Evolutionary conservation across 2,329 filamentous ascomycete species (phyloP).

Genomic region (Pestalotiopsis sp.): DNA sequence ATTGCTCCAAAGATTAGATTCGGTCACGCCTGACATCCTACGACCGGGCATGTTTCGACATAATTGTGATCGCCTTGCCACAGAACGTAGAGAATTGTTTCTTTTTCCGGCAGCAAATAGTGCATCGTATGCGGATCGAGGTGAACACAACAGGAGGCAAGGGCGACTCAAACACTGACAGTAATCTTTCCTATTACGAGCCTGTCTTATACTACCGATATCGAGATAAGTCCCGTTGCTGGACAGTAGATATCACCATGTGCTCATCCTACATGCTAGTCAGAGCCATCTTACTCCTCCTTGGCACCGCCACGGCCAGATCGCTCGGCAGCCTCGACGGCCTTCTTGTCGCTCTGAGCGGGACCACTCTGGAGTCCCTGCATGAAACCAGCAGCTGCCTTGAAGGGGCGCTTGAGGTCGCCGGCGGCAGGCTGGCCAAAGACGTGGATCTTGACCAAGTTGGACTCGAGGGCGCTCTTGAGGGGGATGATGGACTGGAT

Average conservation of each 20-base stretch:
- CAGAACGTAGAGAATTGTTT: background rate
- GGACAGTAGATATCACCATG: background rate
- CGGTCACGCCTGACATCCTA: background rate
- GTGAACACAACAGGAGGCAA: background rate
- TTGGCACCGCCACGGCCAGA: constrained; percentile 71
- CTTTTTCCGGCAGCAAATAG: background rate
- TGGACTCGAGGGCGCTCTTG: constrained; percentile 93
- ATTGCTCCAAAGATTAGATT: background rate
- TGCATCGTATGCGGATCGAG: background rate
- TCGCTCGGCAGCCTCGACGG: constrained; percentile 79
- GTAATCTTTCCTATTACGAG: background rate
- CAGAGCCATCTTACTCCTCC: constrained; percentile 60
- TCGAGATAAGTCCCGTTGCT: background rate
- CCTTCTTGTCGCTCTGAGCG: constrained; percentile 90
- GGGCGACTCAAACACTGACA: background rate
- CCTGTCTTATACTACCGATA: background rate
- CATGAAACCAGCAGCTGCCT: constrained; percentile 82
- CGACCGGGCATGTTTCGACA: background rate
- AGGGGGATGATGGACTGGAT: constrained; percentile 99
- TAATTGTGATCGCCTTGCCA: background rate
- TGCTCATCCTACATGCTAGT: background rate
- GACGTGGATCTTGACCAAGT: constrained; percentile 94
- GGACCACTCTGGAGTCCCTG: constrained; percentile 71
- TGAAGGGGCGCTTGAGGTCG: constrained; percentile 95
- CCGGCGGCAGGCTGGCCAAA: constrained; percentile 84